Conservation (phyloP, 306 rosid genomes). For the Styphnolobium japonicum region DNA sequence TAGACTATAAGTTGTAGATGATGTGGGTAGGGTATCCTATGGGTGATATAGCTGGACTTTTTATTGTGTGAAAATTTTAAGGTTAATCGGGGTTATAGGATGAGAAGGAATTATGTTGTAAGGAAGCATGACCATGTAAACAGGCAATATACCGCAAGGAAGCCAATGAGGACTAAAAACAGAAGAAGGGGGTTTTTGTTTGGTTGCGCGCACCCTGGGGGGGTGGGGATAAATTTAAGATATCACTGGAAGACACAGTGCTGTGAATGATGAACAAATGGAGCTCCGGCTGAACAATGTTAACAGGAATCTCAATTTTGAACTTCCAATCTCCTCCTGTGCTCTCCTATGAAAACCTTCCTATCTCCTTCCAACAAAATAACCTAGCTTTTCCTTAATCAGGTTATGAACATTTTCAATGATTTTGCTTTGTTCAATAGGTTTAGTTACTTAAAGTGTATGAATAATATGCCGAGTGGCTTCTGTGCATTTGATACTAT, state of each 20-base stretch:
- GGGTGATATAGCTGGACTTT: background rate
- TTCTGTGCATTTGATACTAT: background rate
- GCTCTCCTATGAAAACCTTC: background rate
- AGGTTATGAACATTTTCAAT: constrained; percentile 1
- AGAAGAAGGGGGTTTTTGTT: too few species aligned
- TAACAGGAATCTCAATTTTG: background rate
- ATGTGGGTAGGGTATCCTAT: background rate
- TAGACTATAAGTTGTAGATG: background rate
- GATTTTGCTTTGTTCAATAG: constrained; percentile 1
- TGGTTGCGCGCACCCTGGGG: too few species aligned
- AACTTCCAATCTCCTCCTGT: background rate
- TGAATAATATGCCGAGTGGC: background rate
- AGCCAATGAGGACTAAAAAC: too few species aligned
- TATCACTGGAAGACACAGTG: background rate
- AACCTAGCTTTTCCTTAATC: background rate
- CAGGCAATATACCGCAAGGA: too few species aligned
- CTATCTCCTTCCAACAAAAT: background rate
- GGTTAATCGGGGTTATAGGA: background rate
- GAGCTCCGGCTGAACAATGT: background rate
- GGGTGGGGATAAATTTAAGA: background rate
- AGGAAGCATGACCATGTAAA: too few species aligned
- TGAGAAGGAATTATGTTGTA: background rate
- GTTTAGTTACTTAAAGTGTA: background rate
- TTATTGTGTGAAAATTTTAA: background rate
- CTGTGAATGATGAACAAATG: background rate